phyloP scores from a whole-genome alignment of 2,329 filamentous ascomycete genomes.

The Boeremia lycopersici region DNA sequence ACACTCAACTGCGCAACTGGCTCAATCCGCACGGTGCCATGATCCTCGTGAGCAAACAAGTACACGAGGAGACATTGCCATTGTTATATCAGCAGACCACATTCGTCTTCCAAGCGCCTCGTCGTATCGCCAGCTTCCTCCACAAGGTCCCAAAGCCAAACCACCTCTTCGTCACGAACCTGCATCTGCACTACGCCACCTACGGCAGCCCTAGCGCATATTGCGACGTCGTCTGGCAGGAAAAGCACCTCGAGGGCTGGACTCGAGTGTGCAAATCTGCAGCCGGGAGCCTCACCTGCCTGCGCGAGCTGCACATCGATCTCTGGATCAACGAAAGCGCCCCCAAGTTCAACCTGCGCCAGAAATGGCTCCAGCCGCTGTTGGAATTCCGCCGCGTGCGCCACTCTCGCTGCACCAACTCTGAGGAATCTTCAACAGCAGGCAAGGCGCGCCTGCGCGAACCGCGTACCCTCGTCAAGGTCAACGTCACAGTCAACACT shows the following conservation, averaged over 20 bases:
- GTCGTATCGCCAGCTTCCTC: constrained; percentile 37
- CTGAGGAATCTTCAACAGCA: not conserved
- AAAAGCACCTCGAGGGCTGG: constrained; percentile 35
- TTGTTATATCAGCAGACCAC: constrained; percentile 38
- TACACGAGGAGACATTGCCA: constrained; percentile 31
- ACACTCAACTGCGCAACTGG: constrained; percentile 31
- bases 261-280: constrained; percentile 24
- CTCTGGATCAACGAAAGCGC: constrained; percentile 23
- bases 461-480: not conserved
- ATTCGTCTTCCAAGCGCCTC: constrained; percentile 39
- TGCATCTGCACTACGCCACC: constrained; percentile 39
- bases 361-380: constrained; percentile 37
- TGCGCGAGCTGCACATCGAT: constrained; percentile 33
- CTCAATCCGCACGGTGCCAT: constrained; percentile 35
- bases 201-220: constrained; percentile 30
- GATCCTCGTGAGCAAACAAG: constrained; percentile 36
- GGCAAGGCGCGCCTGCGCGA: not conserved
- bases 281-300: constrained; percentile 25
- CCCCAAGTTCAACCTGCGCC: constrained; percentile 29
- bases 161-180: constrained; percentile 30
- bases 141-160: constrained; percentile 19
- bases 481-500: constrained; percentile 20
- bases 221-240: constrained; percentile 27
- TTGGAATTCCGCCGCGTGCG: constrained; percentile 35
- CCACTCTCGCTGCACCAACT: not conserved